These are phyloP conservation scores for Cladosporium sp. DNA, from an alignment of 2,329 filamentous ascomycete genomes.

Conservation along the genomic window DNA sequence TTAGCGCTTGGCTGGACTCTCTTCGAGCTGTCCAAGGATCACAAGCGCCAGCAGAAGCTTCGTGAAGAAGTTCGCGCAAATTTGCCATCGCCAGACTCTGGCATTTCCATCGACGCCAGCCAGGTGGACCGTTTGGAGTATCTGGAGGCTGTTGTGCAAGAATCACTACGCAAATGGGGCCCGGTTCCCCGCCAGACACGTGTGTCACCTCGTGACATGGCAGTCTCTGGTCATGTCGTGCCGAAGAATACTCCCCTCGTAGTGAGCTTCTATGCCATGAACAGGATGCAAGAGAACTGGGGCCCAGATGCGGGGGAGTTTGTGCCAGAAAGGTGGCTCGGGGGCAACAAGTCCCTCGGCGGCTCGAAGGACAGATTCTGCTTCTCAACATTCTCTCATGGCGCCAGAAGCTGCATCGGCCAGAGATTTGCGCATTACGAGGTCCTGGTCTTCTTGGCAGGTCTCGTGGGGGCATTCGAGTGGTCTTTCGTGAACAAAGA, in stretches of 20 bases:
- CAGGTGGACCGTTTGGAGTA: conserved; percentile 52
- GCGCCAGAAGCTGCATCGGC: conserved; percentile 79
- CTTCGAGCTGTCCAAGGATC: conserved; percentile 64
- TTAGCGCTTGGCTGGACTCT: conserved; percentile 68
- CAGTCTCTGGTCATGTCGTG: conserved; percentile 35
- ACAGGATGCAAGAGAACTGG: conserved; percentile 41
- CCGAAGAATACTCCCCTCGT: conserved; percentile 38
- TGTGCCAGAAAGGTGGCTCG: conserved; percentile 44
- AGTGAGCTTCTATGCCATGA: conserved; percentile 41
- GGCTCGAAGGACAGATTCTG: conserved; percentile 54
- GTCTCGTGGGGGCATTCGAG: conserved; percentile 9
- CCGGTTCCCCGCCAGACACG: conserved; percentile 46
- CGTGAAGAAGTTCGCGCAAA: conserved; percentile 60
- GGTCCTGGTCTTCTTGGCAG: conserved; percentile 6
- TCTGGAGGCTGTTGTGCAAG: conserved; percentile 45
- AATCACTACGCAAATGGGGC: conserved; percentile 43
- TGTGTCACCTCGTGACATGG: conserved; percentile 39
- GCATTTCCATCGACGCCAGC: conserved; percentile 26
- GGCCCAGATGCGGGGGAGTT: conserved; percentile 40
- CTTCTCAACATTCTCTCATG: conserved; percentile 36
- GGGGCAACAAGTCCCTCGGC: conserved; percentile 69
- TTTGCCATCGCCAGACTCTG: conserved; percentile 21
- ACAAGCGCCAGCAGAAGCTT: conserved; percentile 61
- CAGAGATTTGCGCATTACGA: conserved; percentile 59
- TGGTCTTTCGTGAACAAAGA: conserved; percentile 9